These are phyloP conservation scores for Lactuca saligna DNA, from an alignment of 129 eudicot genomes.

Conservation along the genomic window DNA sequence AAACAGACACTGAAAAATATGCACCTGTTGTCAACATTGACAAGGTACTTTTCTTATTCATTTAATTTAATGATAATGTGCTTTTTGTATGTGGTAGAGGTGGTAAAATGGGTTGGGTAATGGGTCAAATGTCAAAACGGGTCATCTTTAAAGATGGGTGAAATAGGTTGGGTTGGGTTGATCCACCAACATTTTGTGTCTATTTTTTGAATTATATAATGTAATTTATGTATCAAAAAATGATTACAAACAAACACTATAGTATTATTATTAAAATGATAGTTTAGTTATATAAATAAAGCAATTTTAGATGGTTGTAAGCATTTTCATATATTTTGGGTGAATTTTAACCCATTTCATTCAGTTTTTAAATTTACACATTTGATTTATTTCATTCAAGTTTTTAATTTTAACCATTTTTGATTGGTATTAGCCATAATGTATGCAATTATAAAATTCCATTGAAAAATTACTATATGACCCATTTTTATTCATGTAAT, in stretches of 20 bases:
- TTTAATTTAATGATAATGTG: background rate
- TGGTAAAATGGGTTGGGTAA: background rate
- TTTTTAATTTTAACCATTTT: background rate
- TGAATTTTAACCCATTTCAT: background rate
- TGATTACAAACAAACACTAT: background rate
- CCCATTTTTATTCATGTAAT: no score
- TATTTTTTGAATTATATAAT: no score
- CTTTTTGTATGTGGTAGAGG: no score
- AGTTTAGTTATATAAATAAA: no score
- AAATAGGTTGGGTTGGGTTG: background rate
- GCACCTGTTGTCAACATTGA: slow-evolving; percentile 91
- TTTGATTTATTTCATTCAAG: background rate
- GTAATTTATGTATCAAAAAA: no score
- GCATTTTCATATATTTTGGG: background rate
- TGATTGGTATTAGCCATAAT: no score
- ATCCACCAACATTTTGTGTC: background rate
- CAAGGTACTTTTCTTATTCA: slow-evolving; percentile 46
- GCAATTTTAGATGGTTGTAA: background rate
- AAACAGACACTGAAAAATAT: slow-evolving; percentile 81
- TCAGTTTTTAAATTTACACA: background rate
- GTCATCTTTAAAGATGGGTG: background rate
- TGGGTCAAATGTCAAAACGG: background rate
- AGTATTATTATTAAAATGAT: background rate
- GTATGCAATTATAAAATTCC: no score
- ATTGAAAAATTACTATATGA: no score